Percentiles rank a stretch among this genome's conserved stretches.
phyloP scores from a whole-genome alignment of 257 asterid species.

The Nicotiana attenuata region DNA sequence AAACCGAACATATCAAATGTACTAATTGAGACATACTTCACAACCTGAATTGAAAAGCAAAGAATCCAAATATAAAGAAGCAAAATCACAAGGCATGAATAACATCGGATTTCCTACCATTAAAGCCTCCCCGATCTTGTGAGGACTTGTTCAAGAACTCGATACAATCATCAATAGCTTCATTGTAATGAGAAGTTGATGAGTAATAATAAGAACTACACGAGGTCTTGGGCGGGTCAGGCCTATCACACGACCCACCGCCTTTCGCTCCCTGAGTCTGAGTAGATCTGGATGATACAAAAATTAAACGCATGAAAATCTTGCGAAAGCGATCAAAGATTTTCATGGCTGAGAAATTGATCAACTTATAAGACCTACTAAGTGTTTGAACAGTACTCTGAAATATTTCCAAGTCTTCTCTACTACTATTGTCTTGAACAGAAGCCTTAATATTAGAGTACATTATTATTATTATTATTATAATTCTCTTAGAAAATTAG shows the following conservation, averaged over 20 bases:
- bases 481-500: not conserved
- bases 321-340: constrained; percentile 49
- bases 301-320: constrained; percentile 51
- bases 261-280: not conserved
- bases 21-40: no score
- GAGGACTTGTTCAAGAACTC: constrained; percentile 69
- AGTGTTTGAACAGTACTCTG: not conserved
- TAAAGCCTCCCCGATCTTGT: constrained; percentile 22
- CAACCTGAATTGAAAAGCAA: not conserved
- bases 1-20: no score
- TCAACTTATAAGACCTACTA: not conserved
- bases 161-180: constrained; percentile 74
- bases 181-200: constrained; percentile 51
- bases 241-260: not conserved
- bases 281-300: constrained; percentile 12
- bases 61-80: not conserved
- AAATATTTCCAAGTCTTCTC: not conserved
- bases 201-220: constrained; percentile 54
- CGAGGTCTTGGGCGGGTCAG: constrained; percentile 67
- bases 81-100: constrained; percentile 8
- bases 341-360: constrained; percentile 37
- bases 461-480: no score
- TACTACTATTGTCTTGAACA: not conserved
- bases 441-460: no score
- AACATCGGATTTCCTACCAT: constrained; percentile 32